These are phyloP conservation scores for Pelargonium citronellum DNA, from an alignment of 441 rosid species.

Conservation along the genomic window DNA sequence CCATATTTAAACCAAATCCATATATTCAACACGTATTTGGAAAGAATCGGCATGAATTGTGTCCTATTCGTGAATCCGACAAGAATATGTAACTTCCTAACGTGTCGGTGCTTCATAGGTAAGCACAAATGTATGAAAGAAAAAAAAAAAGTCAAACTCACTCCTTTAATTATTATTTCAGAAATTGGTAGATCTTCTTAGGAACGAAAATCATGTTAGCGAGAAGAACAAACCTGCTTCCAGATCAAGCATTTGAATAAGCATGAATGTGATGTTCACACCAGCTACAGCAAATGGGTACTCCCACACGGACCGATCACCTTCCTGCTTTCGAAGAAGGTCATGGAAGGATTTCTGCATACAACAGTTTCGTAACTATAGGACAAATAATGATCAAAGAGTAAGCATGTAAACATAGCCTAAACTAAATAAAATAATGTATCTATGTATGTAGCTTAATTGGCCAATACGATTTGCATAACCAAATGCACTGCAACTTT, in stretches of 20 bases:
- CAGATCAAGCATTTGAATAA: conserved; percentile 2
- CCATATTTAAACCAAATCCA: too few relatives aligned
- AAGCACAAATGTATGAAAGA: background rate
- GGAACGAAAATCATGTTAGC: background rate
- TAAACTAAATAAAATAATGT: background rate
- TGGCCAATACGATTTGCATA: background rate
- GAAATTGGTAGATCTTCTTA: background rate
- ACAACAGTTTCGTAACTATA: background rate
- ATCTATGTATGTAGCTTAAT: background rate
- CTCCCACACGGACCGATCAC: background rate
- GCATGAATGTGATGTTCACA: conserved; percentile 3
- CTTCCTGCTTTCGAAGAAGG: conserved; percentile 2
- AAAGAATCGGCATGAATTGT: too few relatives aligned
- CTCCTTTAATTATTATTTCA: background rate
- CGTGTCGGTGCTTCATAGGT: too few relatives aligned
- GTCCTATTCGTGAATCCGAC: too few relatives aligned
- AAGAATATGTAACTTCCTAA: too few relatives aligned
- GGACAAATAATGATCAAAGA: background rate
- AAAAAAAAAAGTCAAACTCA: background rate
- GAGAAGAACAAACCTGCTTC: background rate
- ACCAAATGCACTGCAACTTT: background rate
- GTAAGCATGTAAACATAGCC: background rate
- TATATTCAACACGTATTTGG: too few relatives aligned
- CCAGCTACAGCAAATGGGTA: conserved; percentile 1
- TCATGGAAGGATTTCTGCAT: conserved; percentile 1